Evolutionary conservation across 345 rosid species (phyloP).

Genomic region (Brassica rapa): DNA sequence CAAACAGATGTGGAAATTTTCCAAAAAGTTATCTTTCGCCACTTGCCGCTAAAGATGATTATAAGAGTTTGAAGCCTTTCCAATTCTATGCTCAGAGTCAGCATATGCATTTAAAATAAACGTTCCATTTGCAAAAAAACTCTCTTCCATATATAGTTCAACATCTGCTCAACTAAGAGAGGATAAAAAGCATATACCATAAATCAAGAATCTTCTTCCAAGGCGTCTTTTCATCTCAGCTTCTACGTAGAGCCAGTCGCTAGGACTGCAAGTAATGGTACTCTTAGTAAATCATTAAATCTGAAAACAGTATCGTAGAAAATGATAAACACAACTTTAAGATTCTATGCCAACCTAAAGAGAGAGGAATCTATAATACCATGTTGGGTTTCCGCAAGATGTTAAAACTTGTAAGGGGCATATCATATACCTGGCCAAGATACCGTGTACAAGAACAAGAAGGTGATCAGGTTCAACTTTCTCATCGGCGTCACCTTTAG

Average conservation of each 20-base stretch:
- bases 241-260: constrained; percentile 94
- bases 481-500: constrained; percentile 44
- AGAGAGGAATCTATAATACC: background rate
- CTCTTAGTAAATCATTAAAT: background rate
- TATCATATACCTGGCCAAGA: constrained; percentile 80
- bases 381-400: background rate
- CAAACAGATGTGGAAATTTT: background rate
- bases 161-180: constrained; percentile 9
- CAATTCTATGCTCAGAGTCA: background rate
- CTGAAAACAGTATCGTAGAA: background rate
- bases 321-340: background rate
- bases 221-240: constrained; percentile 89
- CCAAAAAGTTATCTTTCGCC: background rate
- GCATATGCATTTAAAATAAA: background rate
- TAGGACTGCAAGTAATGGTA: constrained; percentile 50
- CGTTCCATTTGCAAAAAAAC: background rate
- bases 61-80: constrained; percentile 12
- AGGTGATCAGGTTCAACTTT: constrained; percentile 85
- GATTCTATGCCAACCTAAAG: background rate
- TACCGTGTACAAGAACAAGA: constrained; percentile 97
- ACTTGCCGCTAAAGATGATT: background rate
- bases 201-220: constrained; percentile 80
- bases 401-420: background rate
- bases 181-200: constrained; percentile 50
- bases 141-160: background rate